Evolutionary conservation across 2,329 filamentous ascomycete species (phyloP).

Genomic region (Colletotrichum plurivorum): DNA sequence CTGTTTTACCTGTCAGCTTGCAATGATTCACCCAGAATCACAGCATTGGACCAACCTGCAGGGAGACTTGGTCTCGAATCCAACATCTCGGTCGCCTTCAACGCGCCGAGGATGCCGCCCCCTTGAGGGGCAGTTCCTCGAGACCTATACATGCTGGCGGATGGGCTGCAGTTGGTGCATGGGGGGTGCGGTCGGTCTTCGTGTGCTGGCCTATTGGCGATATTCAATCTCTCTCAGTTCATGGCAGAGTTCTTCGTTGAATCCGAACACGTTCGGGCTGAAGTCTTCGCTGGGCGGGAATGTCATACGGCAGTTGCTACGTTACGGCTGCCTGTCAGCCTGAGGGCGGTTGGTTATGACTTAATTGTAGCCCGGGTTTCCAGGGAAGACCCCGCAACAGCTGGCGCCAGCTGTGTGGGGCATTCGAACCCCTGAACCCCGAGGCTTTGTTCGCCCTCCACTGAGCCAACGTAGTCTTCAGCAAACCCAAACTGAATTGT

Average conservation of each 20-base stretch:
- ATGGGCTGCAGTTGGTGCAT: constrained; percentile 26
- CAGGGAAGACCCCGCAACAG: constrained; percentile 32
- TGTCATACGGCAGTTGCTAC: constrained; percentile 21
- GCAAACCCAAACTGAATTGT: no score
- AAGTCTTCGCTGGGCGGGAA: constrained; percentile 26
- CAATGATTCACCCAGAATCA: constrained; percentile 18
- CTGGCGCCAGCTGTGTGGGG: constrained; percentile 32
- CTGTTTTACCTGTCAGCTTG: constrained; percentile 57
- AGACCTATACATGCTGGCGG: constrained; percentile 59
- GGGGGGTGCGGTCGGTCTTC: constrained; percentile 11
- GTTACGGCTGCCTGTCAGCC: constrained; percentile 27
- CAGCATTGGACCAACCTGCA: constrained; percentile 72
- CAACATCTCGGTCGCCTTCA: constrained; percentile 86
- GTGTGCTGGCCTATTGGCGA: constrained; percentile 14
- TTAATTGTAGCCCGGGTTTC: constrained; percentile 6
- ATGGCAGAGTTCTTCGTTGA: constrained; percentile 11
- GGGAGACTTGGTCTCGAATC: constrained; percentile 84
- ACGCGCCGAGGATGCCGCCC: constrained; percentile 77
- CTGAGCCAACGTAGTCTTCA: neutral
- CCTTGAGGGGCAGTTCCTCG: constrained; percentile 57
- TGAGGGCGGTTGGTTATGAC: constrained; percentile 7
- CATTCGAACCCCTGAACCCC: constrained; percentile 14
- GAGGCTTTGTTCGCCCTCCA: neutral
- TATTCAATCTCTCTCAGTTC: constrained; percentile 14
- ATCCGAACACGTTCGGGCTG: constrained; percentile 15